Conservation (phyloP, 768 basidiomycete genomes). For the Leccinum barrowsii region DNA sequence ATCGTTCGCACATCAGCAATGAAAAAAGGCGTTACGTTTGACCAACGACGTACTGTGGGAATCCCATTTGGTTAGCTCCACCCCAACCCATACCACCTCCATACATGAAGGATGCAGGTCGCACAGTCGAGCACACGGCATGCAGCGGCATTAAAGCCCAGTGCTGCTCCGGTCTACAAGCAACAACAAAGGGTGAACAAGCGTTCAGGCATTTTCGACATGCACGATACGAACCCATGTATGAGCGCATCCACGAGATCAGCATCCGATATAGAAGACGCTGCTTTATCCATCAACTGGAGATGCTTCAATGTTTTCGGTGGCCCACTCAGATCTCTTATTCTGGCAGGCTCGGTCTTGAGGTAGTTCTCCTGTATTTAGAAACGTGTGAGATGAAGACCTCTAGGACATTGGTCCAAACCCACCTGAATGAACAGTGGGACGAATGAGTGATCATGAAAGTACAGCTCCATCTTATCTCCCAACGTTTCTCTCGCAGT, state of each 20-base stretch:
- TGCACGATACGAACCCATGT: slow-evolving; percentile 60
- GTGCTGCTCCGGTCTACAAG: slow-evolving; percentile 80
- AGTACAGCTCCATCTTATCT: slow-evolving; percentile 95
- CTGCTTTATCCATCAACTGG: slow-evolving; percentile 80
- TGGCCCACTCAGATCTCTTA: slow-evolving; percentile 56
- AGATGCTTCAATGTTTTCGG: slow-evolving; percentile 70
- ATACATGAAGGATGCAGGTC: slow-evolving; percentile 81
- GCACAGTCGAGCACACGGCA: slow-evolving; percentile 84
- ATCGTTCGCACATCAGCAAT: neutral
- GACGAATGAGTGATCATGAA: slow-evolving; percentile 92
- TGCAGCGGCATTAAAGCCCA: slow-evolving; percentile 96
- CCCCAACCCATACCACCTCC: slow-evolving; percentile 67
- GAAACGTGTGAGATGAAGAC: neutral
- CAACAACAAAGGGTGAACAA: neutral
- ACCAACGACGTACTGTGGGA: slow-evolving; percentile 69
- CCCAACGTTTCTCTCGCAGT: slow-evolving; percentile 78
- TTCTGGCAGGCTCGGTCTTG: slow-evolving; percentile 69
- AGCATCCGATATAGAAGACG: slow-evolving; percentile 90
- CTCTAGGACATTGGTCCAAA: neutral
- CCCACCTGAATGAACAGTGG: slow-evolving; percentile 91
- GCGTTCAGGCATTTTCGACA: neutral
- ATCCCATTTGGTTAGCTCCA: slow-evolving; percentile 63
- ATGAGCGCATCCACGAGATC: slow-evolving; percentile 92
- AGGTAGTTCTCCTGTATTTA: slow-evolving; percentile 86
- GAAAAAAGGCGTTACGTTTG: neutral